These are phyloP conservation scores for Cardamine resedifolia DNA, from an alignment of 345 rosid species.

Conservation along the genomic window DNA sequence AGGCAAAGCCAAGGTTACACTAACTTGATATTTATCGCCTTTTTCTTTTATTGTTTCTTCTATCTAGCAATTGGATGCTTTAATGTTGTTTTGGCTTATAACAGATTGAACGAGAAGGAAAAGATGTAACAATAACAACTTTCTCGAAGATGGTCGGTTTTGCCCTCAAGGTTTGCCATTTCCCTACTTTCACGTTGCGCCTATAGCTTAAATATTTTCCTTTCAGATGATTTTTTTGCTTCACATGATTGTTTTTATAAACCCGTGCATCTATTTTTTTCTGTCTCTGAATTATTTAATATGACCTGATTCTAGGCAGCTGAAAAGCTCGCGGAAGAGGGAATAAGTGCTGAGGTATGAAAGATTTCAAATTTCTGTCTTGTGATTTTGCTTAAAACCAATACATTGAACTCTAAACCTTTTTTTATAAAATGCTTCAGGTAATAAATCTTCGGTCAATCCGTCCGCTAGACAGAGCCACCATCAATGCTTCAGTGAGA, in stretches of 20 bases:
- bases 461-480: constrained; percentile 80
- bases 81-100: constrained; percentile 15
- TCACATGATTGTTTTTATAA: neutral
- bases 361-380: neutral
- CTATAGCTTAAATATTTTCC: neutral
- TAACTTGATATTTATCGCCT: neutral
- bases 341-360: constrained; percentile 85
- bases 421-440: constrained; percentile 30
- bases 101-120: constrained; percentile 92
- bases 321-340: constrained; percentile 82
- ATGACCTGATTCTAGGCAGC: constrained; percentile 58
- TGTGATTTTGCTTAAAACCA: neutral
- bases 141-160: constrained; percentile 87
- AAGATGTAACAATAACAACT: constrained; percentile 79
- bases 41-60: neutral
- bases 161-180: constrained; percentile 70
- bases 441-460: constrained; percentile 87
- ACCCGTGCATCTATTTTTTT: neutral
- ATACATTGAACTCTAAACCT: neutral
- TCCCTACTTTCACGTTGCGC: neutral
- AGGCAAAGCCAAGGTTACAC: constrained; percentile 90
- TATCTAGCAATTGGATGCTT: neutral
- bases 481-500: constrained; percentile 84
- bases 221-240: neutral
- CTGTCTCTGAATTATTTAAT: neutral